phyloP scores from a whole-genome alignment of 1,284 basidiomycete genomes.

The Blastosporella zonata region DNA sequence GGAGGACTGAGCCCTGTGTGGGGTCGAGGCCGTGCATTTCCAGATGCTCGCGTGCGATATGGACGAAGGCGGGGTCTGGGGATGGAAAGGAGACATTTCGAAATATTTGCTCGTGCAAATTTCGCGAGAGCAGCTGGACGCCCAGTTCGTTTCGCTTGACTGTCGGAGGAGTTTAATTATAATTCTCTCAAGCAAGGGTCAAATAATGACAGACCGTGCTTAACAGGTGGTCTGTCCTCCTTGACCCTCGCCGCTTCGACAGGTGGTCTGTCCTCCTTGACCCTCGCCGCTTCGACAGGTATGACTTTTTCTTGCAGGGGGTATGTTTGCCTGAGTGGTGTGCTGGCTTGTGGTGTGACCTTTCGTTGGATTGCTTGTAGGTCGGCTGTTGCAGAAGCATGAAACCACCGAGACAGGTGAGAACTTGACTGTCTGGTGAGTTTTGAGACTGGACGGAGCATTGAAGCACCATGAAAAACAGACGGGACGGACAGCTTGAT shows the following conservation, averaged over 20 bases:
- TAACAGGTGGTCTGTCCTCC: constrained; percentile 8
- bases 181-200: background rate
- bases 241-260: constrained; percentile 7
- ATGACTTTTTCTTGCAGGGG: constrained; percentile 8
- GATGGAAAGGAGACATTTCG: constrained; percentile 63
- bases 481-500: background rate
- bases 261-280: constrained; percentile 8
- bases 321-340: constrained; percentile 5
- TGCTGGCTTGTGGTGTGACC: background rate
- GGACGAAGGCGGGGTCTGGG: constrained; percentile 61
- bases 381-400: constrained; percentile 19
- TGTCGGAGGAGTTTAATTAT: constrained; percentile 21
- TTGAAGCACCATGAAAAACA: constrained; percentile 19
- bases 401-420: constrained; percentile 25
- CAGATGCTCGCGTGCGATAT: constrained; percentile 81
- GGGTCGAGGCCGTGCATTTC: constrained; percentile 77
- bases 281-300: constrained; percentile 5
- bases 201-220: constrained; percentile 15
- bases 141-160: constrained; percentile 84
- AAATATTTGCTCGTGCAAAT: constrained; percentile 84
- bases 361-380: constrained; percentile 22
- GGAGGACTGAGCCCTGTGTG: constrained; percentile 75
- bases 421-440: constrained; percentile 21
- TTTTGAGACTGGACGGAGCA: constrained; percentile 22
- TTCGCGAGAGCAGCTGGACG: constrained; percentile 86